Evolutionary conservation across 495 filamentous ascomycete genomes (phyloP).

Genomic region (Penicillium verhagenii): DNA sequence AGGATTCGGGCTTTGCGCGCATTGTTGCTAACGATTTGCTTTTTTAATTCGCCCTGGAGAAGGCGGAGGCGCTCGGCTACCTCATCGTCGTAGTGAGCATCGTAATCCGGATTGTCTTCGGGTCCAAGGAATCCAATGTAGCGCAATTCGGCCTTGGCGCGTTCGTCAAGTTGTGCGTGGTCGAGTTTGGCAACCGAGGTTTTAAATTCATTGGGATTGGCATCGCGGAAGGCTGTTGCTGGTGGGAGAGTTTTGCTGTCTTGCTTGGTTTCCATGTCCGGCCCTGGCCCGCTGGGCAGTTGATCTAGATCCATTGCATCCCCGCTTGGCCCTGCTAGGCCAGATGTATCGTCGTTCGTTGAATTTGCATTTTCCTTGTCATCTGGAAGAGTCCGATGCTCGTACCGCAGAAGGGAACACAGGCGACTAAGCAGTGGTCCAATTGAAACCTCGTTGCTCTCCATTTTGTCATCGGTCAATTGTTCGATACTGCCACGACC

Average conservation of each 20-base stretch:
- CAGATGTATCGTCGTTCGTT: constrained; percentile 51
- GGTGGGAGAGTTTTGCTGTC: constrained; percentile 56
- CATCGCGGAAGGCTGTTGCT: constrained; percentile 76
- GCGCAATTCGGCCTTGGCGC: constrained; percentile 86
- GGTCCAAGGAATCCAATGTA: constrained; percentile 84
- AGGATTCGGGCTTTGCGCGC: constrained; percentile 82
- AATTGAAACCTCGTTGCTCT: constrained; percentile 87
- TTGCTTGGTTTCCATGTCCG: constrained; percentile 35
- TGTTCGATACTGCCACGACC: constrained; percentile 79
- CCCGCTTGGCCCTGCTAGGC: constrained; percentile 47
- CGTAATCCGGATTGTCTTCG: constrained; percentile 71
- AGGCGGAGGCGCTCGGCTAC: constrained; percentile 84
- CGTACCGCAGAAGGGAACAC: constrained; percentile 77
- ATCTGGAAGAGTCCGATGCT: constrained; percentile 62
- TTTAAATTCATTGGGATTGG: constrained; percentile 58
- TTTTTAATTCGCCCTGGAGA: constrained; percentile 77
- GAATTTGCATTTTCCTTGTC: constrained; percentile 58
- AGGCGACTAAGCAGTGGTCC: constrained; percentile 84
- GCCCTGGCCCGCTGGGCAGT: constrained; percentile 30
- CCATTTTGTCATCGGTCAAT: constrained; percentile 78
- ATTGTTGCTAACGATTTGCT: constrained; percentile 80
- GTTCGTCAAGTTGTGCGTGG: constrained; percentile 81
- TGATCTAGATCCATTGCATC: constrained; percentile 53
- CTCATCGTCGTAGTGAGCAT: constrained; percentile 90
- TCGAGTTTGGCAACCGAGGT: constrained; percentile 65